These are phyloP conservation scores for Clausena lansium DNA, from an alignment of 345 rosid genomes.

Conservation along the genomic window DNA sequence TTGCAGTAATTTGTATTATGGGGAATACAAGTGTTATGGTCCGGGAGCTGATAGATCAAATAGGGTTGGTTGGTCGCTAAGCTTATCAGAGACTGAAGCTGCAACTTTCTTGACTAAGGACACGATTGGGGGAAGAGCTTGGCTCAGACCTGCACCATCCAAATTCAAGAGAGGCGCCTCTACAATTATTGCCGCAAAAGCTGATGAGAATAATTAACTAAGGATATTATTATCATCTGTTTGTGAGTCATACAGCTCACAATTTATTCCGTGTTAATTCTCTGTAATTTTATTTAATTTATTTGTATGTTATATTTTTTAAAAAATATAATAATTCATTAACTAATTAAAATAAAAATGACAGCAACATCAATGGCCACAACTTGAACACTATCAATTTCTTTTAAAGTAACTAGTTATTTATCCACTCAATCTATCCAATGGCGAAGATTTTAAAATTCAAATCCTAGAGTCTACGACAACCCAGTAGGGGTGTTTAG, in stretches of 20 bases:
- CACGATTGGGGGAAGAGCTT: constrained; percentile 47
- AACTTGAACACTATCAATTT: no score
- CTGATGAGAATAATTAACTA: constrained; percentile 9
- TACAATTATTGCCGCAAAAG: constrained; percentile 12
- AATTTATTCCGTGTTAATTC: not conserved
- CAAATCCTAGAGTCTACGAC: no score
- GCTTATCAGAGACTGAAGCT: constrained; percentile 36
- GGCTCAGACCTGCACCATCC: constrained; percentile 57
- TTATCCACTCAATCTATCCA: no score
- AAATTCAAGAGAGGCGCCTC: constrained; percentile 35
- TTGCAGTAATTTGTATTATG: constrained; percentile 52
- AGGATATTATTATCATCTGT: not conserved
- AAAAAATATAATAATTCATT: not conserved
- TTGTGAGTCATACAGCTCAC: not conserved
- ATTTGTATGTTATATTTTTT: not conserved
- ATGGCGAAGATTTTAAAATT: no score
- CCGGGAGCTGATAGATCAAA: constrained; percentile 41
- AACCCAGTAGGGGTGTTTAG: no score
- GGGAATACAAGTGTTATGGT: constrained; percentile 58
- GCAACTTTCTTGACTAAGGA: constrained; percentile 44
- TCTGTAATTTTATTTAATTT: not conserved
- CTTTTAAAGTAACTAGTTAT: no score
- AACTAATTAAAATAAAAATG: no score
- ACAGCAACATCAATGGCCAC: no score
- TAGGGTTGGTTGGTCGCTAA: constrained; percentile 56